These are phyloP conservation scores for Raddia distichophylla DNA, from an alignment of 176 grass and related monocot genomes.

Conservation along the genomic window DNA sequence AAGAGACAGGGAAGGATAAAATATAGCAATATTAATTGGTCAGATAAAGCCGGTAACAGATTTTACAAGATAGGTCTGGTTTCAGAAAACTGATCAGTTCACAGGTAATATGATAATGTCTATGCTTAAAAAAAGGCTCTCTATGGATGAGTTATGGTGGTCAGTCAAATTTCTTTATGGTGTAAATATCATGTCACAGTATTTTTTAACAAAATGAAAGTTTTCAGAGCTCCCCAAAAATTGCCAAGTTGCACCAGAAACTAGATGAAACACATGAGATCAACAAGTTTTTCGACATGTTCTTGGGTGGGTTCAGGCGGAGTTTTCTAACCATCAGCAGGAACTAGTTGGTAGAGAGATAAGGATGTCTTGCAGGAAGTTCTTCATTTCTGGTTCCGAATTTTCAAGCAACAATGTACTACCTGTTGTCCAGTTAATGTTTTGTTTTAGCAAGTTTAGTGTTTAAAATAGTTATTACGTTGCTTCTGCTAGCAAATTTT, in stretches of 20 bases:
- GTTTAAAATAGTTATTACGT: background rate
- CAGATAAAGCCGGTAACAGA: background rate
- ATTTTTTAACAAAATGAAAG: background rate
- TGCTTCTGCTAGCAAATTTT: background rate
- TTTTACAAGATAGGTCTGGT: background rate
- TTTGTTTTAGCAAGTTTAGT: background rate
- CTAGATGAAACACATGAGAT: background rate
- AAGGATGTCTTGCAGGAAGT: background rate
- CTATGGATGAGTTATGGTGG: background rate
- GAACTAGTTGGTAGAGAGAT: background rate
- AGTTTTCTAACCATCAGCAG: background rate
- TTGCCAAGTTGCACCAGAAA: background rate
- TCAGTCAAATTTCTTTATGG: background rate
- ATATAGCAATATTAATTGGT: background rate
- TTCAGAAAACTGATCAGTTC: background rate
- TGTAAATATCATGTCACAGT: background rate
- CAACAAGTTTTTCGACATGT: background rate
- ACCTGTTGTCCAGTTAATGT: background rate
- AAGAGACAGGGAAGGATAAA: background rate
- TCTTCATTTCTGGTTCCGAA: background rate
- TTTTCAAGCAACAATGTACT: background rate
- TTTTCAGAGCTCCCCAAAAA: background rate
- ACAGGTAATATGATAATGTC: background rate
- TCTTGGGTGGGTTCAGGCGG: background rate
- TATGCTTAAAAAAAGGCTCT: conserved; percentile 1